Base-by-base conservation (phyloP, 228 moss, liverwort and hornwort genomes). In the Sphagnum magellanicum region DNA sequence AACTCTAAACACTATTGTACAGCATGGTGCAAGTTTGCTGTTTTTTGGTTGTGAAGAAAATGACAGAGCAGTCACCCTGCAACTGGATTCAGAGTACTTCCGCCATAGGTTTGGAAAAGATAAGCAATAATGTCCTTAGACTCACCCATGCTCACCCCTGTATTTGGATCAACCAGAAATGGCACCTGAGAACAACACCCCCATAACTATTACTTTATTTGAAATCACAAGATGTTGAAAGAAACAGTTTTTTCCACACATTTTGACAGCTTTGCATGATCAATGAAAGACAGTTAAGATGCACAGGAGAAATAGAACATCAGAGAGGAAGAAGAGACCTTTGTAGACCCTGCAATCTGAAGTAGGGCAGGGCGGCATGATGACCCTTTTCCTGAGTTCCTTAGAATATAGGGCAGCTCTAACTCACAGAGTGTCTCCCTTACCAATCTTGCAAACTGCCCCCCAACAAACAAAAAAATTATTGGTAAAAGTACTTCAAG, bases 371-470 rank as follows among this genome's bases (percentile, higher is more conserved):
- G 76, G 15, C 82, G 80, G 48, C 81, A 74, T 50, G 91, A 88
- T 32, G 97, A 97, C 4, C 93, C 97, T 75, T 97, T 97, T 69
- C 93, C 97, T 50, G 76, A 75, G 61, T 93, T 97, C 67, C 87
- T 86, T 64, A 97, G 79, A 71, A 97, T 71, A 69, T 97, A 97
- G 4, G 97, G 93, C 10, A 97, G 77, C 79, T 97, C 97, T 70
- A 97, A 68, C 72, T 97, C 97, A 72, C 97, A 97, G 48, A 97
- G 79, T 66, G 91, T 78, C 81, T 97, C 97, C 70, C 97, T 82
- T 50, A 97, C 97, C 66, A 97, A 73, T 64, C 97, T 83, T 16
- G 93, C 93, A 87, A 97, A 97, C 93, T 97, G 77, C 13, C 66
- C 6, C 50, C 63, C 75, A 62, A 60, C 4, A 60, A 70, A 60